Evolutionary conservation across 1,139 yeast genomes (phyloP).

Genomic region (Magnusiomyces fungicola): DNA sequence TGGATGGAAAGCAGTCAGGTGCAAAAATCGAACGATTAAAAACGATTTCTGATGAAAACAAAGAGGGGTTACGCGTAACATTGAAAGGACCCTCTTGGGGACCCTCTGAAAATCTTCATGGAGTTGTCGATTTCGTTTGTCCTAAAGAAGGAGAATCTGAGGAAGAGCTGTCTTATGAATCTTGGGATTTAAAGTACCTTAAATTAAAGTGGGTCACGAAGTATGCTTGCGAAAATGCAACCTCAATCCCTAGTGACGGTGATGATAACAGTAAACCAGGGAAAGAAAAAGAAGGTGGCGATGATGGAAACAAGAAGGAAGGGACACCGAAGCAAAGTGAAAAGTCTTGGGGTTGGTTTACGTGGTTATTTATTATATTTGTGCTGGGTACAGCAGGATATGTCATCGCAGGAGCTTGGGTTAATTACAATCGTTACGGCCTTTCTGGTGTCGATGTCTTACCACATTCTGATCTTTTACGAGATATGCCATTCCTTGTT

Average conservation of each 20-base stretch:
- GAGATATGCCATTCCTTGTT: slow-evolving; percentile 71
- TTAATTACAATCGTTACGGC: slow-evolving; percentile 39
- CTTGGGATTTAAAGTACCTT: slow-evolving; percentile 33
- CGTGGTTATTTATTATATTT: slow-evolving; percentile 40
- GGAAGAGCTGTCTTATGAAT: slow-evolving; percentile 26
- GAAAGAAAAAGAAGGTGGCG: slow-evolving; percentile 27
- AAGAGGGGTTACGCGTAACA: slow-evolving; percentile 40
- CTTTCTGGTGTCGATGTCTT: slow-evolving; percentile 37
- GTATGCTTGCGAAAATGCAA: slow-evolving; percentile 26
- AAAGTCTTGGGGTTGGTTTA: slow-evolving; percentile 32
- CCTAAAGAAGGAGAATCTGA: slow-evolving; percentile 33
- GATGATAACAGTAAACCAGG: slow-evolving; percentile 11
- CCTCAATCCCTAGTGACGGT: slow-evolving; percentile 8
- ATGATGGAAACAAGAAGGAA: slow-evolving; percentile 7
- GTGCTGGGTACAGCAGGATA: slow-evolving; percentile 64
- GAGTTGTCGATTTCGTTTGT: slow-evolving; percentile 50
- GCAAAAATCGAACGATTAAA: slow-evolving; percentile 15
- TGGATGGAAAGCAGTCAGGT: slow-evolving; percentile 26
- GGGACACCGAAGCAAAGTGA: slow-evolving; percentile 9
- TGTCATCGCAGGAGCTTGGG: slow-evolving; percentile 75
- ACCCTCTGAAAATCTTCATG: slow-evolving; percentile 40
- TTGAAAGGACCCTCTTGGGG: slow-evolving; percentile 73
- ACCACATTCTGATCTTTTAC: slow-evolving; percentile 45
- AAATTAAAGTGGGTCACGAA: slow-evolving; percentile 34
- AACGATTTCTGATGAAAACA: slow-evolving; percentile 21